phyloP scores from a whole-genome alignment of 345 rosid species.

The Populus davidiana region DNA sequence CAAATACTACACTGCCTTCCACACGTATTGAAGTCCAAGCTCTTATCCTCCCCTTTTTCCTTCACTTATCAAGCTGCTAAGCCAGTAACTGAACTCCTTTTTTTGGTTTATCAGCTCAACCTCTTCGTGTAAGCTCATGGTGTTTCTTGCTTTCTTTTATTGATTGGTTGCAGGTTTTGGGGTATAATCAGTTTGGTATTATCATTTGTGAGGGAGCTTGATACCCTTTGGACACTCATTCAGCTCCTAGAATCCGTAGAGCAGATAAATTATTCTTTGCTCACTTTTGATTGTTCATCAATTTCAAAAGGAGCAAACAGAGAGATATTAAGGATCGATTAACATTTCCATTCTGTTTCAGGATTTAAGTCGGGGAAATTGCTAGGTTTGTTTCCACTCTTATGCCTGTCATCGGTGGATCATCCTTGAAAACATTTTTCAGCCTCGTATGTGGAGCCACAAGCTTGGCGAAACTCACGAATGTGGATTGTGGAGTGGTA shows the following conservation, averaged over 20 bases:
- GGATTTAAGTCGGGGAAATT: conserved; percentile 24
- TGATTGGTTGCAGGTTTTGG: conserved; percentile 1
- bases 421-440: conserved; percentile 28
- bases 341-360: not conserved
- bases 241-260: conserved; percentile 31
- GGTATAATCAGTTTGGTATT: conserved; percentile 26
- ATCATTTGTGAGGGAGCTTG: conserved; percentile 39
- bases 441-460: conserved; percentile 20
- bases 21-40: conserved; percentile 33
- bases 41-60: conserved; percentile 30
- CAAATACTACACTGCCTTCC: conserved; percentile 22
- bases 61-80: conserved; percentile 29
- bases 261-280: not conserved
- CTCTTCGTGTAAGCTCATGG: not conserved
- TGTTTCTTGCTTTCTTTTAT: not conserved
- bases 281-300: too few species aligned
- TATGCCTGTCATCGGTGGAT: conserved; percentile 31
- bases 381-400: conserved; percentile 23
- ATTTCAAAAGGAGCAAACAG: too few species aligned
- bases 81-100: not conserved
- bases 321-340: too few species aligned
- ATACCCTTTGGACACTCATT: conserved; percentile 32
- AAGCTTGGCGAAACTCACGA: conserved; percentile 14
- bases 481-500: conserved; percentile 29
- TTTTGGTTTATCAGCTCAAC: too few species aligned